phyloP scores from a whole-genome alignment of 805 yeast genomes.

The Brettanomyces nanus region DNA sequence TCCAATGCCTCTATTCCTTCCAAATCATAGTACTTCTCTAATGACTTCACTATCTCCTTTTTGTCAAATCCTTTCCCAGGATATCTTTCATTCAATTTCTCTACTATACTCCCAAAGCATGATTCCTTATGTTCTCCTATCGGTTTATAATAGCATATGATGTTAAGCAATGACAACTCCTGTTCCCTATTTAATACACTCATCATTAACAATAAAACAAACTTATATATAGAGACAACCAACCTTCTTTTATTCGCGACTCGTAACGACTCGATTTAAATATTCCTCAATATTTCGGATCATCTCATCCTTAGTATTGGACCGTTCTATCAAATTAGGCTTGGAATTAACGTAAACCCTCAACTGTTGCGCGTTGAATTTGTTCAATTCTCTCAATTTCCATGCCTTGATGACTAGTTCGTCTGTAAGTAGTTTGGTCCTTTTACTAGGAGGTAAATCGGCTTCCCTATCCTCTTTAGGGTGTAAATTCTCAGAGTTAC shows the following conservation, averaged over 20 bases:
- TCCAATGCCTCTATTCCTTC: slow-evolving; percentile 20
- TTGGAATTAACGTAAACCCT: slow-evolving; percentile 31
- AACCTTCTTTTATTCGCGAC: too few species aligned
- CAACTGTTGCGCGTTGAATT: slow-evolving; percentile 36
- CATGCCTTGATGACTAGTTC: slow-evolving; percentile 35
- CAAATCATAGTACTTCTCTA: slow-evolving; percentile 22
- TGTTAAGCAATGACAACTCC: slow-evolving; percentile 16
- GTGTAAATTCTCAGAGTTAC: slow-evolving; percentile 14
- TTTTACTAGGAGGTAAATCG: slow-evolving; percentile 9
- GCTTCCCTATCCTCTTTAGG: slow-evolving; percentile 2
- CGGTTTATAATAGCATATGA: slow-evolving; percentile 24
- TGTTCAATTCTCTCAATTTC: slow-evolving; percentile 26
- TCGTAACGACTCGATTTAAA: slow-evolving; percentile 4
- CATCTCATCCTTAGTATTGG: slow-evolving; percentile 34
- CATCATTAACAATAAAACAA: too few species aligned
- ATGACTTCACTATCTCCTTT: slow-evolving; percentile 11
- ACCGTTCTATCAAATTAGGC: slow-evolving; percentile 27
- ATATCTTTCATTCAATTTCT: slow-evolving; percentile 14
- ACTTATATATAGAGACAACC: too few species aligned
- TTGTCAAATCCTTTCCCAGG: slow-evolving; percentile 9
- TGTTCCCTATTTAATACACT: slow-evolving; percentile 21
- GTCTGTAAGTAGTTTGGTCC: slow-evolving; percentile 24
- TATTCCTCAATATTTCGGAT: slow-evolving; percentile 31
- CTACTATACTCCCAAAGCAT: slow-evolving; percentile 10
- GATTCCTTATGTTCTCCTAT: slow-evolving; percentile 15